Percentiles rank a stretch among this genome's conserved stretches.
Conservation (phyloP, 257 asterid species). For the Vinca minor region DNA sequence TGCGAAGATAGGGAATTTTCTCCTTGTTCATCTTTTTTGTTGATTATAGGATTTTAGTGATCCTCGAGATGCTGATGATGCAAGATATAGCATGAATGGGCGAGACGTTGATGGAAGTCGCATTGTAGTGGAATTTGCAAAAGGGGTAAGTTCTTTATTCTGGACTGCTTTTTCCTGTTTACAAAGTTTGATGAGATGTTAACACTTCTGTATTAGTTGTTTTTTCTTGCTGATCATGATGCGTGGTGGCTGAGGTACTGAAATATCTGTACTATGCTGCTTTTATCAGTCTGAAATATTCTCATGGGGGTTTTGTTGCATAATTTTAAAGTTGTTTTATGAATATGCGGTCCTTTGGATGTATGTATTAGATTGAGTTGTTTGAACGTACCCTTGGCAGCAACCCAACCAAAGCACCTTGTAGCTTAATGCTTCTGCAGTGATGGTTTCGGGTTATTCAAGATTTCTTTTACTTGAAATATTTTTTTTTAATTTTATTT, state of each 20-base stretch:
- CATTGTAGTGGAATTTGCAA: conserved; percentile 45
- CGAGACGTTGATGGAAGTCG: conserved; percentile 63
- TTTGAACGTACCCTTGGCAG: too few relatives aligned
- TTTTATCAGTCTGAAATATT: background rate
- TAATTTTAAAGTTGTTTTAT: too few relatives aligned
- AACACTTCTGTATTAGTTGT: background rate
- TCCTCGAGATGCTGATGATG: conserved; percentile 67
- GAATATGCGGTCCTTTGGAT: too few relatives aligned
- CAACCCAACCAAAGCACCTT: too few relatives aligned
- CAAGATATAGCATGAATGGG: conserved; percentile 50
- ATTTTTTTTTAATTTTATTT: too few relatives aligned
- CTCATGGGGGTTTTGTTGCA: too few relatives aligned
- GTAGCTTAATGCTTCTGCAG: too few relatives aligned
- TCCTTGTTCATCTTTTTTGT: background rate
- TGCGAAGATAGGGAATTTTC: conserved; percentile 5
- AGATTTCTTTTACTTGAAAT: too few relatives aligned
- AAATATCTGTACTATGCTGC: background rate
- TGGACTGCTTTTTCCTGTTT: too few relatives aligned
- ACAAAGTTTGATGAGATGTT: too few relatives aligned
- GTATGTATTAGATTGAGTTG: too few relatives aligned
- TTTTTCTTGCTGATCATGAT: background rate
- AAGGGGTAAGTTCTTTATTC: conserved; percentile 31
- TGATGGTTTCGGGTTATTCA: too few relatives aligned
- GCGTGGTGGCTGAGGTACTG: background rate
- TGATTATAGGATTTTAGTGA: conserved; percentile 44